These are phyloP conservation scores for Naganishia kalamii DNA, from an alignment of 768 basidiomycete genomes.

Conservation along the genomic window DNA sequence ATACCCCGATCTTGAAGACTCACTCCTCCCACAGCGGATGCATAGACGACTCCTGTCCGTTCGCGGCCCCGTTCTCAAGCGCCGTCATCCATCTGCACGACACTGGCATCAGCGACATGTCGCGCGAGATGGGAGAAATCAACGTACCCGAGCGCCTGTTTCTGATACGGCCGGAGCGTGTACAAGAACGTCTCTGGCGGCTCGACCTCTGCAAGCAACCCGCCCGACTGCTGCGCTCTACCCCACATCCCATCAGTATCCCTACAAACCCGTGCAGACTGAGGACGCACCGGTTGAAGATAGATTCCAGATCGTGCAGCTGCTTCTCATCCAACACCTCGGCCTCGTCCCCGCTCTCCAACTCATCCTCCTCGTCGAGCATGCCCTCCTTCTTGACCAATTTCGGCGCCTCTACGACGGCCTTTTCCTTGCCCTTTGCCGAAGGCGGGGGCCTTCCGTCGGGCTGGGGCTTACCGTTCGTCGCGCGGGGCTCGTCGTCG, in stretches of 20 bases:
- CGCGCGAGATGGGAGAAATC: conserved; percentile 13
- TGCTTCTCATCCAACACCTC: conserved; percentile 77
- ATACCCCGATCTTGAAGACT: conserved; percentile 33
- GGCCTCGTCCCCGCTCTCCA: conserved; percentile 62
- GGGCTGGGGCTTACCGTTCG: conserved; percentile 19
- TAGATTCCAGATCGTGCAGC: conserved; percentile 57
- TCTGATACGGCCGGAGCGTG: conserved; percentile 77
- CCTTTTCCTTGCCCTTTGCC: conserved; percentile 36
- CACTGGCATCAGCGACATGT: background rate
- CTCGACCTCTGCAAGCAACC: conserved; percentile 69
- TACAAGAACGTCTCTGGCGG: conserved; percentile 70
- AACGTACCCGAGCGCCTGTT: conserved; percentile 70
- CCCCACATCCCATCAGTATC: background rate
- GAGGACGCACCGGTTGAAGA: conserved; percentile 65
- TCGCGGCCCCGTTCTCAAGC: conserved; percentile 66
- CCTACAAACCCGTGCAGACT: background rate
- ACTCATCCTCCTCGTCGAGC: conserved; percentile 66
- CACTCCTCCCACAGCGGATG: conserved; percentile 94
- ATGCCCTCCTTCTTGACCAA: conserved; percentile 43
- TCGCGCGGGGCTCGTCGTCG: background rate
- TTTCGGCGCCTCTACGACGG: background rate
- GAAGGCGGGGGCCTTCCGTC: conserved; percentile 28
- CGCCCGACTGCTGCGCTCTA: conserved; percentile 80
- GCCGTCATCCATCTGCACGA: conserved; percentile 80
- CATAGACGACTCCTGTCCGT: conserved; percentile 65